Base-by-base conservation (phyloP, 129 eudicot genomes). In the Erigeron canadensis region DNA sequence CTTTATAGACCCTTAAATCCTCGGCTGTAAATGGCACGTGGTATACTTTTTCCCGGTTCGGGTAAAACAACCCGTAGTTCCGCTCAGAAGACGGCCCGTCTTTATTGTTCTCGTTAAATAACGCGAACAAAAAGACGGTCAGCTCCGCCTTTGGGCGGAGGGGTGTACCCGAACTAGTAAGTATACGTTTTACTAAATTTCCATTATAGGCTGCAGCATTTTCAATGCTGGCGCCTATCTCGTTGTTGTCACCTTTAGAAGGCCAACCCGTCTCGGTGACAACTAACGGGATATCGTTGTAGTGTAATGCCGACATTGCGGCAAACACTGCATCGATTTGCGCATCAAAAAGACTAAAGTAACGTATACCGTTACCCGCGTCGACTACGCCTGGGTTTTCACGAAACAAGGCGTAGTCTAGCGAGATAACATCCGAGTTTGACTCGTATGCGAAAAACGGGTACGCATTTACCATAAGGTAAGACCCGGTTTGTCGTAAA, bases 231-330 rank as follows among this genome's bases (percentile, higher is more conserved):
- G 97, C 97, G 28, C 97, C 99, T 16, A 85, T 19, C 50, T 95
- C 97, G n/a, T 69, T 86, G 1, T 66, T 73, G 44, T 90, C 96
- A 0, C 97, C 97, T 70, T 80, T 87, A 0, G 99, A 95, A 37
- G 99, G 99, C 99, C 99, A 95, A 0, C 99, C 99, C 0, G 99
- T 95, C 69, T 95, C 99, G 50, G 89, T 82, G 0, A 95, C 97
- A 0, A 81, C 86, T 16, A 90, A 37, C 59, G 79, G 82, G 1
- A 90, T 62, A 22, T 95, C 97, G 48, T 90, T 79, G 75, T 67
- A 90, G 46, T 76, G 73, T 61, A 95, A 16, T 6, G 91, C 88
- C 74, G 93, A 71, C 96, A 95, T 82, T 4, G 97, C 99, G 0
- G 97, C 91, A 8, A 85, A 90, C 7, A 95, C 99, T 53, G 99